Base-by-base conservation (phyloP, 2,329 filamentous ascomycete genomes). In the Cladorrhinum sp. region DNA sequence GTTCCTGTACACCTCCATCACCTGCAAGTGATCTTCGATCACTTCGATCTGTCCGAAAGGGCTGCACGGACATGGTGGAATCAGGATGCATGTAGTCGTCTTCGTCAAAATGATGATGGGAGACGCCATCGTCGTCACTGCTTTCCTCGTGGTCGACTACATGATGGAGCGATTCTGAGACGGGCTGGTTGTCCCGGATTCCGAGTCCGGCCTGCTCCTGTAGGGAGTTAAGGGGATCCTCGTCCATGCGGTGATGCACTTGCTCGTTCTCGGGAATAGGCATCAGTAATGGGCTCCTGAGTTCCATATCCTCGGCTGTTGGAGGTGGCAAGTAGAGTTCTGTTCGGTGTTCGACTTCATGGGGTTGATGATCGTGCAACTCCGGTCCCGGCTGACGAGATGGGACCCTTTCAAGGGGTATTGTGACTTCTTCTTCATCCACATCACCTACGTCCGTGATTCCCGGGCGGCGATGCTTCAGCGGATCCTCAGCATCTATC, bases 1-100 rank as follows among this genome's bases (percentile, higher is more conserved):
- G 54, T 16, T 57, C 16, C 39, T 36, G 23, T 57, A 57, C 23
- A 26, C 26, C 54, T 57, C 54, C 21, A 36, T 49, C 54, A 57
- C 54, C 18, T 18, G 42, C 24, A 57, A 28, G 21, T 39, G 54
- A 49, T 57, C 54, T 21, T 30, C 23, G 23, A 49, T 26, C 24
- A 39, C 33, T 26, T 12, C 28, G 21, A 28, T 26, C 18, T 36
- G 54, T 57, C 36, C 39, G 54, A 57, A 49, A 57, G 39, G 54
- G 39, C 54, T 57, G 54, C 54, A 57, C 14, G 16, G 39, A 21
- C 12, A 55, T 46, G 20, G 16, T 9, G 20, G 53, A 39, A 18
- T 55, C 14, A 18, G 53, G 53, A 12, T 55, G 53, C 30, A 39
- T 39, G 53, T 55, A 55, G 6, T 42, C 33, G 16, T 55, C 53